Percentiles rank a stretch among this genome's conserved stretches.
These are phyloP conservation scores for Zymoseptoria brevis DNA, from an alignment of 2,329 filamentous ascomycete genomes.

Conservation along the genomic window DNA sequence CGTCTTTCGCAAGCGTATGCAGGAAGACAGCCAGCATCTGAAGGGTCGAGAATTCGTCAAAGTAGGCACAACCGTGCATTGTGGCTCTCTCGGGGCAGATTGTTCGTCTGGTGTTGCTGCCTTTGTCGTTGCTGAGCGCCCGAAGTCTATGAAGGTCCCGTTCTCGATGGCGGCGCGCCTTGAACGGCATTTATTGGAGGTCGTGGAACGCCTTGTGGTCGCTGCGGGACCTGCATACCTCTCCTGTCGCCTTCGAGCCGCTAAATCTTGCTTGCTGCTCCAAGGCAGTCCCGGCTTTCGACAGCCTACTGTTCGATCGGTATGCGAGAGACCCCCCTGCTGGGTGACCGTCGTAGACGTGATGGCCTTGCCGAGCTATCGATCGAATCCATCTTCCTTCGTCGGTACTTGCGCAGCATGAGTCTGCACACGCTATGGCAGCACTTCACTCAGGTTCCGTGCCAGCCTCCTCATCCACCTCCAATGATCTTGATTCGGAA, in stretches of 20 bases:
- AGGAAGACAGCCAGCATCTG: too few species aligned
- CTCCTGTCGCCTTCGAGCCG: too few species aligned
- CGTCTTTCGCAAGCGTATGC: too few species aligned
- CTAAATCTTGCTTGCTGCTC: background rate
- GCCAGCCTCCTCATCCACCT: slow-evolving; percentile 66
- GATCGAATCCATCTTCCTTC: slow-evolving; percentile 15
- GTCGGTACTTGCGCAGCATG: slow-evolving; percentile 49
- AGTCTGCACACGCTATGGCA: slow-evolving; percentile 66
- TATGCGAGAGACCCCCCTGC: background rate
- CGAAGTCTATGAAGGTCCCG: slow-evolving; percentile 23
- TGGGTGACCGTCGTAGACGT: background rate
- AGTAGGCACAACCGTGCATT: slow-evolving; percentile 18
- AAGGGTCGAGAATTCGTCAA: too few species aligned
- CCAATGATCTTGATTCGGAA: slow-evolving; percentile 68
- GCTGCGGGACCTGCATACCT: slow-evolving; percentile 18
- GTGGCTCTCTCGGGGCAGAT: slow-evolving; percentile 7
- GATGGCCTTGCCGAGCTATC: background rate
- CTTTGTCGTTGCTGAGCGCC: slow-evolving; percentile 18
- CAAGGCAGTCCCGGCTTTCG: background rate
- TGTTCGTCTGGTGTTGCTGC: slow-evolving; percentile 15
- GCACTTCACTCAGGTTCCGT: slow-evolving; percentile 72
- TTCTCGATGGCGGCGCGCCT: slow-evolving; percentile 10
- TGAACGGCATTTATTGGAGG: slow-evolving; percentile 18
- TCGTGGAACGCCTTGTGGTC: slow-evolving; percentile 16
- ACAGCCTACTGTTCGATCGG: background rate